Evolutionary conservation across 1,284 basidiomycete species (phyloP).

Genomic region (Boletus sp.): DNA sequence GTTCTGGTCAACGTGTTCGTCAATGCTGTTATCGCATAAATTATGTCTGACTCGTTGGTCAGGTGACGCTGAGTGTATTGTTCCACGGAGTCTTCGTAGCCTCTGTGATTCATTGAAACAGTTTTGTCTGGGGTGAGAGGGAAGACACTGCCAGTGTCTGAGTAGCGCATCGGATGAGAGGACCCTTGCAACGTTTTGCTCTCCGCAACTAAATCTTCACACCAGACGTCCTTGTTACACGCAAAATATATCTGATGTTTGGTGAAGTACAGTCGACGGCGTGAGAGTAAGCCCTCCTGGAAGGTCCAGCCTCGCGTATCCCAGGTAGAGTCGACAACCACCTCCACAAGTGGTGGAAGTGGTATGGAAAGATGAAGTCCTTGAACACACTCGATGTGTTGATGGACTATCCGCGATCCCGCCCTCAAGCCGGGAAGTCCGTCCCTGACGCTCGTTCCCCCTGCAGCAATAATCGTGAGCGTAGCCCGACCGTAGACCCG

Average conservation of each 20-base stretch:
- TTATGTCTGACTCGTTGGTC: constrained; percentile 18
- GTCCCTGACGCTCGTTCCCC: constrained; percentile 1
- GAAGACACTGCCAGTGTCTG: neutral
- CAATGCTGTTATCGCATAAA: constrained; percentile 17
- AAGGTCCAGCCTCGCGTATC: constrained; percentile 25
- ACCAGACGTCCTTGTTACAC: constrained; percentile 17
- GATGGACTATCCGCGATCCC: constrained; percentile 6
- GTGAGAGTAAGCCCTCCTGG: constrained; percentile 23
- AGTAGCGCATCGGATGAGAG: constrained; percentile 6
- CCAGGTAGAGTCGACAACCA: constrained; percentile 13
- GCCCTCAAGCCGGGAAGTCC: constrained; percentile 11
- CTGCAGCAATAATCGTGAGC: constrained; percentile 8
- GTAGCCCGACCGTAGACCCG: constrained; percentile 8
- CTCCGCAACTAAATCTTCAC: constrained; percentile 22
- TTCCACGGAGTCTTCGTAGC: constrained; percentile 7
- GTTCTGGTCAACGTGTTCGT: constrained; percentile 15
- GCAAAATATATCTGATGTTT: constrained; percentile 21
- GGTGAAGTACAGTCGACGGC: constrained; percentile 23
- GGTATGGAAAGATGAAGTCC: constrained; percentile 22
- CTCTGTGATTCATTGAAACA: neutral
- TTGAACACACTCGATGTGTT: constrained; percentile 15
- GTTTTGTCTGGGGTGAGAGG: neutral
- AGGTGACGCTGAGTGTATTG: constrained; percentile 16
- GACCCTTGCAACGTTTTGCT: constrained; percentile 1
- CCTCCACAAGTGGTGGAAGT: constrained; percentile 12